Evolutionary conservation across 2,329 filamentous ascomycete genomes (phyloP).

Genomic region (Verticillium nonalfalfae): DNA sequence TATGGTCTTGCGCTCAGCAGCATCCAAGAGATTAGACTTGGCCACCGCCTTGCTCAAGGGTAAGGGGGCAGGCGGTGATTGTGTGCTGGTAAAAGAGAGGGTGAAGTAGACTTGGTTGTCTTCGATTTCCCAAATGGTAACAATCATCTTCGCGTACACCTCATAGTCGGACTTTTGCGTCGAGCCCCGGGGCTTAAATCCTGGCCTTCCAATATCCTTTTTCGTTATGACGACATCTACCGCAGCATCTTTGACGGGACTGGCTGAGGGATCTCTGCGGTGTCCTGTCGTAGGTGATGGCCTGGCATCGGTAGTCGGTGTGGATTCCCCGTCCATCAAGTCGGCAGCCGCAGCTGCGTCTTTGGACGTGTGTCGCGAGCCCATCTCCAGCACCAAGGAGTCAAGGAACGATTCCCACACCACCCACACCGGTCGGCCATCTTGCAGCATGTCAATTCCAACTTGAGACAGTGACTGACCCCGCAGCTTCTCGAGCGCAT

Average conservation of each 20-base stretch:
- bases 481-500: constrained; percentile 52
- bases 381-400: constrained; percentile 38
- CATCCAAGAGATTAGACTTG: constrained; percentile 33
- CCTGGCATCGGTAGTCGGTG: constrained; percentile 23
- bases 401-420: constrained; percentile 54
- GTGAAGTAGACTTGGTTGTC: constrained; percentile 65
- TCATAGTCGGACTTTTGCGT: constrained; percentile 30
- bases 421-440: constrained; percentile 55
- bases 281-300: constrained; percentile 15
- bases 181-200: constrained; percentile 24
- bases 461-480: constrained; percentile 64
- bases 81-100: constrained; percentile 64
- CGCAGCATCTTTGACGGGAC: constrained; percentile 50
- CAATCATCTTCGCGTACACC: constrained; percentile 66
- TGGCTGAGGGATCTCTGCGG: constrained; percentile 15
- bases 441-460: constrained; percentile 67
- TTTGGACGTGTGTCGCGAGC: constrained; percentile 14
- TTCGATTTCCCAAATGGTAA: constrained; percentile 66
- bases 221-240: constrained; percentile 63
- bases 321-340: constrained; percentile 22
- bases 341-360: constrained; percentile 5
- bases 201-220: constrained; percentile 33
- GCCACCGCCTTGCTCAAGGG: constrained; percentile 27
- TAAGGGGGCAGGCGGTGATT: constrained; percentile 27
- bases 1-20: constrained; percentile 38